Evolutionary conservation across 169 alveolate species (phyloP).

Genomic region (Cryptosporidium canis): DNA sequence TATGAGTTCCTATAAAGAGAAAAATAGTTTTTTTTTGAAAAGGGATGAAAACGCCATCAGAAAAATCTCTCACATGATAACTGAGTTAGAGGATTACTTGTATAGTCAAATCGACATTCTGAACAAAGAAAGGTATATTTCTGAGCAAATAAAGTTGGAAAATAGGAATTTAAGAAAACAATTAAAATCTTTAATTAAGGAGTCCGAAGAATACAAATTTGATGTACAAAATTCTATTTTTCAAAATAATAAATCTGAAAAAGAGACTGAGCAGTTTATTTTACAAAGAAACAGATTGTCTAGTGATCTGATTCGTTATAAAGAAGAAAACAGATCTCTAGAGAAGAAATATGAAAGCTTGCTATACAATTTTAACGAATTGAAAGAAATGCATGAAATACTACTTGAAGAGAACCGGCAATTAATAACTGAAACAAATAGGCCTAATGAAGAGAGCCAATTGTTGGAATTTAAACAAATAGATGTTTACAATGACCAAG

Average conservation of each 20-base stretch:
- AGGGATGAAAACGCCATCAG: conserved; percentile 18
- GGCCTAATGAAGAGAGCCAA: background rate
- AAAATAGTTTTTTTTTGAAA: background rate
- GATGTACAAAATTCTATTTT: conserved; percentile 33
- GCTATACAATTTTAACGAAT: conserved; percentile 7
- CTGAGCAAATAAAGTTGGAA: conserved; percentile 10
- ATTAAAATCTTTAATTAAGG: background rate
- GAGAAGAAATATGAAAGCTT: conserved; percentile 22
- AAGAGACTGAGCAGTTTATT: background rate
- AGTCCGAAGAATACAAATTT: conserved; percentile 6
- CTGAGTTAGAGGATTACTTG: conserved; percentile 58
- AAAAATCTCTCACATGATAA: conserved; percentile 64
- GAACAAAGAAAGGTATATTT: conserved; percentile 11
- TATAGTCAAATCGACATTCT: conserved; percentile 19
- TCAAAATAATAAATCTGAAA: conserved; percentile 1
- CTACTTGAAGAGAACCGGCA: conserved; percentile 21
- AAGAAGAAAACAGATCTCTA: conserved; percentile 3
- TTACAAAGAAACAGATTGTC: conserved; percentile 13
- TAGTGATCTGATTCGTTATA: background rate
- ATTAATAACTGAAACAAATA: background rate
- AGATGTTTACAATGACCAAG: background rate
- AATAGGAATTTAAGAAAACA: conserved; percentile 20
- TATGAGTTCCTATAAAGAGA: background rate
- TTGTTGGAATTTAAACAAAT: background rate
- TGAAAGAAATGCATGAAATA: conserved; percentile 9